These are phyloP conservation scores for Pyrrhoderma lamaoense DNA, from an alignment of 1,284 basidiomycete species.

Conservation along the genomic window DNA sequence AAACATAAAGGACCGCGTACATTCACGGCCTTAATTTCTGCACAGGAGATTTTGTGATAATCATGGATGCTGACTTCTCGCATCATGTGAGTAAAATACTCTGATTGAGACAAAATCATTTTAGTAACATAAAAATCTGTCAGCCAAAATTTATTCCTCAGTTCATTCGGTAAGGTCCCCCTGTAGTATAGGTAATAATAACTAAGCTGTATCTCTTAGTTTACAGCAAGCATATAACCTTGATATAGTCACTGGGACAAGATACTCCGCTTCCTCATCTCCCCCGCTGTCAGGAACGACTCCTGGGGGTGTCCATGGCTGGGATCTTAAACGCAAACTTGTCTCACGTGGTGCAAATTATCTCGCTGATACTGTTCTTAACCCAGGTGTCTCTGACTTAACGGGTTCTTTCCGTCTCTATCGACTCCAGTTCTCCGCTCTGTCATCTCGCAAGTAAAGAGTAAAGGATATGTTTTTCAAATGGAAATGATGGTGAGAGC, in stretches of 20 bases:
- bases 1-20: constrained; percentile 70
- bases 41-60: constrained; percentile 90
- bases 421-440: constrained; percentile 66
- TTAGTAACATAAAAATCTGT: no score
- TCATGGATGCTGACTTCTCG: constrained; percentile 96
- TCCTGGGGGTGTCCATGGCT: constrained; percentile 82
- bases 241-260: constrained; percentile 88
- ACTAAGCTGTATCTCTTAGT: constrained; percentile 30
- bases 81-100: constrained; percentile 76
- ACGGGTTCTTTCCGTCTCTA: constrained; percentile 89
- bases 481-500: constrained; percentile 97
- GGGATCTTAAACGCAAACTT: constrained; percentile 83
- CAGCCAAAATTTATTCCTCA: constrained; percentile 89
- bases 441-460: constrained; percentile 77
- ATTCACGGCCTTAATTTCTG: constrained; percentile 86
- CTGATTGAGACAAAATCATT: constrained; percentile 4
- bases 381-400: constrained; percentile 79
- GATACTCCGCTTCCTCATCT: constrained; percentile 59
- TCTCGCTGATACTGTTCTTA: constrained; percentile 74
- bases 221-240: constrained; percentile 75
- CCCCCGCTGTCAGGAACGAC: constrained; percentile 43
- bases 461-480: constrained; percentile 91
- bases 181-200: constrained; percentile 11
- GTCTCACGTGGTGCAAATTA: constrained; percentile 84
- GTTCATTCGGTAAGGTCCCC: constrained; percentile 61